Evolutionary conservation across 2,329 filamentous ascomycete species (phyloP).

Genomic region (Diaporthe nobilis): DNA sequence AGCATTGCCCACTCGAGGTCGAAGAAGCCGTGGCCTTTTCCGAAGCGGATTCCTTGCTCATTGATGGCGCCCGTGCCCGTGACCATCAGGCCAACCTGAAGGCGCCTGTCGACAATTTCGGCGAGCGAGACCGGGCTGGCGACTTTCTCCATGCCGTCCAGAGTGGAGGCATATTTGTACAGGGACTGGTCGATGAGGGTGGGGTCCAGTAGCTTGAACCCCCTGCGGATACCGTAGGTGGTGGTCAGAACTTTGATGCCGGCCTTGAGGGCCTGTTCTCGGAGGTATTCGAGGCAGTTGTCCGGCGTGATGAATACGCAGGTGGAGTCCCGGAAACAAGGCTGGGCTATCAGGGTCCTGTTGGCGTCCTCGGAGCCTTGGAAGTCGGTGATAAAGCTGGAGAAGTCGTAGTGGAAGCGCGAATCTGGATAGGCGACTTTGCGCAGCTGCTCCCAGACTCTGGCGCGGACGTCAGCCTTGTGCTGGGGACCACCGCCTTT

Average conservation of each 20-base stretch:
- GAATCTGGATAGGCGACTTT: slow-evolving; percentile 58
- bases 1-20: slow-evolving; percentile 60
- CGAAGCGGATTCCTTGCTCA: slow-evolving; percentile 54
- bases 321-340: slow-evolving; percentile 50
- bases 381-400: slow-evolving; percentile 59
- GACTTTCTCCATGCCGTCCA: slow-evolving; percentile 61
- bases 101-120: slow-evolving; percentile 50
- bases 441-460: slow-evolving; percentile 53
- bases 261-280: slow-evolving; percentile 54
- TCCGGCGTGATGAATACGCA: slow-evolving; percentile 58
- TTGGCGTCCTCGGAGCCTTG: slow-evolving; percentile 52
- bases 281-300: slow-evolving; percentile 59
- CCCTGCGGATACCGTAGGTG: slow-evolving; percentile 57
- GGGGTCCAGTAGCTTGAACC: slow-evolving; percentile 58
- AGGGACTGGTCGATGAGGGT: slow-evolving; percentile 47
- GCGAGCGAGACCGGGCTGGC: slow-evolving; percentile 52
- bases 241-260: slow-evolving; percentile 58
- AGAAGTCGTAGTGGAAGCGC: slow-evolving; percentile 59
- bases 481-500: slow-evolving; percentile 32
- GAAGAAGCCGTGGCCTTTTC: slow-evolving; percentile 57
- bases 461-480: slow-evolving; percentile 43
- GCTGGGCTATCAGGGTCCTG: slow-evolving; percentile 49
- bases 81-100: slow-evolving; percentile 54
- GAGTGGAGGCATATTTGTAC: slow-evolving; percentile 52
- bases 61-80: slow-evolving; percentile 58